Evolutionary conservation across 192 early-diverging fungal genomes (phyloP).

Genomic region (Umbelopsis ramanniana): DNA sequence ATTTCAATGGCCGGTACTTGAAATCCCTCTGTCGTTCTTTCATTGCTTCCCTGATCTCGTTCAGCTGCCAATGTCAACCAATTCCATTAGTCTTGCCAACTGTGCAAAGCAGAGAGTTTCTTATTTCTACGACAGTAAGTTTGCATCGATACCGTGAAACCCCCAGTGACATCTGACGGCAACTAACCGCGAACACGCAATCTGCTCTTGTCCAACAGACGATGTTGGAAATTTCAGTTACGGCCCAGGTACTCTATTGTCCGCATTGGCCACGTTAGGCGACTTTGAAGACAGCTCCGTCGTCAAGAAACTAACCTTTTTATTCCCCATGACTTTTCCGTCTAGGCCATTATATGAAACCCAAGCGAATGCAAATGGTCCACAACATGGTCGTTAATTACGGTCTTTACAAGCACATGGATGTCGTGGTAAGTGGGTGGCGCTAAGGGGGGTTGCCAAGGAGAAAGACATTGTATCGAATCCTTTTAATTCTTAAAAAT

Average conservation of each 20-base stretch:
- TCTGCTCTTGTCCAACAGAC: slow-evolving; percentile 39
- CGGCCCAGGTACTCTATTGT: slow-evolving; percentile 51
- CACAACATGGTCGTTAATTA: slow-evolving; percentile 93
- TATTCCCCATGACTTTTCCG: not conserved
- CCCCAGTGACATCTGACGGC: not conserved
- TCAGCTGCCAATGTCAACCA: slow-evolving; percentile 28
- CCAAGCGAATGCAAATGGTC: slow-evolving; percentile 92
- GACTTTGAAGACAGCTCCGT: too few species aligned
- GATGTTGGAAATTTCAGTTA: slow-evolving; percentile 86
- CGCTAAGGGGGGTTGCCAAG: too few species aligned
- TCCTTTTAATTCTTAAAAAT: not conserved
- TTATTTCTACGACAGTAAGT: slow-evolving; percentile 65
- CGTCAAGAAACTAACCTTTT: not conserved
- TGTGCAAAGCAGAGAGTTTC: slow-evolving; percentile 61
- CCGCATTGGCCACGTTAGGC: too few species aligned
- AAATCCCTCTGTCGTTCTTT: not conserved
- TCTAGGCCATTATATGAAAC: slow-evolving; percentile 96
- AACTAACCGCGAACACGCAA: not conserved
- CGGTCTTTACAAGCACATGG: slow-evolving; percentile 92
- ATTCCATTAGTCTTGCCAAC: slow-evolving; percentile 48
- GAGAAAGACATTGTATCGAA: not conserved
- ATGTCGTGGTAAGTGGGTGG: slow-evolving; percentile 58
- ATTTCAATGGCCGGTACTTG: not conserved
- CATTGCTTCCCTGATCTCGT: slow-evolving; percentile 6
- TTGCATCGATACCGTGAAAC: not conserved